Percentiles rank a stretch among this genome's conserved stretches.
Evolutionary conservation across 805 yeast species (phyloP).

Genomic region (Kodamaea nitidulidarum): DNA sequence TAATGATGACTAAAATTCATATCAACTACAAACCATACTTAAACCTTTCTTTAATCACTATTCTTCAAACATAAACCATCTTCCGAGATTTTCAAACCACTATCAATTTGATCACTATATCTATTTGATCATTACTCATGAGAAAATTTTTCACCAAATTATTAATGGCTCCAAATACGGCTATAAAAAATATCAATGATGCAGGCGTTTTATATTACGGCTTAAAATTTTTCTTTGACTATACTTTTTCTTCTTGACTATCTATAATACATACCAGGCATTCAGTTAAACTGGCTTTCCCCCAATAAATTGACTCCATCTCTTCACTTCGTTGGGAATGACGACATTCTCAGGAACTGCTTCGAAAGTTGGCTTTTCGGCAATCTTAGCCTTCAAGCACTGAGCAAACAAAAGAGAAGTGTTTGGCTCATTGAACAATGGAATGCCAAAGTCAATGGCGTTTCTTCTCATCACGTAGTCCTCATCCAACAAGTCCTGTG

Average conservation of each 20-base stretch:
- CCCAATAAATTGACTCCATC: conserved; percentile 97
- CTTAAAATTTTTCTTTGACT: not conserved
- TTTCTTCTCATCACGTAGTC: conserved; percentile 98
- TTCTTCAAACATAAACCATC: too few species aligned
- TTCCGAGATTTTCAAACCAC: too few species aligned
- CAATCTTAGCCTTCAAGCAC: conserved; percentile 70
- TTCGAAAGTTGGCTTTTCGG: conserved; percentile 49
- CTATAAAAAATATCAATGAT: too few species aligned
- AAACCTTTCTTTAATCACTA: too few species aligned
- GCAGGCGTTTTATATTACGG: too few species aligned
- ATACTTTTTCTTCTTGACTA: not conserved
- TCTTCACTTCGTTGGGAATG: conserved; percentile 80
- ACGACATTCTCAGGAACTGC: conserved; percentile 37
- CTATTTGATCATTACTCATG: too few species aligned
- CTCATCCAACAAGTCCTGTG: conserved; percentile 76
- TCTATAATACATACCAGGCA: conserved; percentile 5
- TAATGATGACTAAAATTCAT: too few species aligned
- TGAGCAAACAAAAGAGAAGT: conserved; percentile 84
- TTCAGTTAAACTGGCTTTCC: conserved; percentile 70
- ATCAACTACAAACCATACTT: too few species aligned
- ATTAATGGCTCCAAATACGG: too few species aligned
- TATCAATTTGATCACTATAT: too few species aligned
- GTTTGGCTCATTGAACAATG: conserved; percentile 94
- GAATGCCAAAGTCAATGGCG: conserved; percentile 96
- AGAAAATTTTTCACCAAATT: too few species aligned